Percentiles rank a stretch among this genome's conserved stretches.
phyloP scores from a whole-genome alignment of 2,329 filamentous ascomycete species.

The Monosporascus sp. region DNA sequence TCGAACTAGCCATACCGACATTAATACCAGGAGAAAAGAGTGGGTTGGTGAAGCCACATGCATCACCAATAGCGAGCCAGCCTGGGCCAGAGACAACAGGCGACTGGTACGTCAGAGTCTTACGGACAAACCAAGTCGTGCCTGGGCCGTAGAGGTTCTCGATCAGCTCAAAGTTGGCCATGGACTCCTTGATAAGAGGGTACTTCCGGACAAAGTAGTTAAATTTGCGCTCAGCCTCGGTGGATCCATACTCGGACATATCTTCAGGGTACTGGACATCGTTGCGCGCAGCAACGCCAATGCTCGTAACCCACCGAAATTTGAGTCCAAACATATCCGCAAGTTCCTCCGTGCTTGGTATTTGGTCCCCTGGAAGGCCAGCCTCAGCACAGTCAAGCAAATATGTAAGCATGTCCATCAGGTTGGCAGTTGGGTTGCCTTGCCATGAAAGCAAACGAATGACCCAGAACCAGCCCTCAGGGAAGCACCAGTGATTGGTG shows the following conservation, averaged over 20 bases:
- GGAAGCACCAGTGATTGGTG: constrained; percentile 23
- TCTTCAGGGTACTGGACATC: constrained; percentile 12
- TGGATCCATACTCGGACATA: constrained; percentile 14
- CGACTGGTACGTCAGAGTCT: constrained; percentile 13
- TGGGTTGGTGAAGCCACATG: constrained; percentile 24
- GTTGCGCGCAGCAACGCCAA: constrained; percentile 16
- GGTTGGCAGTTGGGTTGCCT: constrained; percentile 16
- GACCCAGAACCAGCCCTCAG: constrained; percentile 24
- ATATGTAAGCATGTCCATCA: constrained; percentile 21
- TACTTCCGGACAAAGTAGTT: constrained; percentile 20
- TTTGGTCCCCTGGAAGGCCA: constrained; percentile 12
- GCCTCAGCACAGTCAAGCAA: constrained; percentile 16
- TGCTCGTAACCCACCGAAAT: constrained; percentile 19
- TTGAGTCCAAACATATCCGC: constrained; percentile 16
- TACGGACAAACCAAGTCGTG: constrained; percentile 19
- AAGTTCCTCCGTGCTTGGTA: constrained; percentile 14
- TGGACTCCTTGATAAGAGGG: constrained; percentile 16
- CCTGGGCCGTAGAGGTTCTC: constrained; percentile 15
- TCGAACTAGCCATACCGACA: constrained; percentile 14
- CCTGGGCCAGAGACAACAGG: constrained; percentile 18
- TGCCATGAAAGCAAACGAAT: constrained; percentile 23
- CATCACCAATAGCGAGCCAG: constrained; percentile 24
- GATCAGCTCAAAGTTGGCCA: constrained; percentile 14
- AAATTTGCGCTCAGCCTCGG: constrained; percentile 22
- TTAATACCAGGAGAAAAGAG: constrained; percentile 24